Conservation (phyloP, 2,329 filamentous ascomycete genomes). For the Aspergillus terreus region DNA sequence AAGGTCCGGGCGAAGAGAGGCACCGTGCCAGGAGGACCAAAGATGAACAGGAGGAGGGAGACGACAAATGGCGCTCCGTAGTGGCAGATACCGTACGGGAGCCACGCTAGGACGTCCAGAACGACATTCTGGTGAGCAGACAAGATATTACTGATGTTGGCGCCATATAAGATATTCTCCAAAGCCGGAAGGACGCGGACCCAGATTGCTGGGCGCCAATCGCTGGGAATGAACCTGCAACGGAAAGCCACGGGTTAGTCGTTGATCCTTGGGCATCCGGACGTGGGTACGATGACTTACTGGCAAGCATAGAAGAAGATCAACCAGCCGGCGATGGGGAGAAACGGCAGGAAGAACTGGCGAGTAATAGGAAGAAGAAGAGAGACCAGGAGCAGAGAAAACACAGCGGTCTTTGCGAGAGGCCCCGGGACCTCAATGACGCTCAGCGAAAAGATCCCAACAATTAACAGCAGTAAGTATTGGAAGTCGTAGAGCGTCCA, state of each 20-base stretch:
- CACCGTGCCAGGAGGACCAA: constrained; percentile 77
- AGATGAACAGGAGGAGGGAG: constrained; percentile 78
- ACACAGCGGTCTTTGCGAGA: constrained; percentile 69
- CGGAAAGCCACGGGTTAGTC: constrained; percentile 16
- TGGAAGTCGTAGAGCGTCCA: constrained; percentile 84
- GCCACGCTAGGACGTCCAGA: constrained; percentile 84
- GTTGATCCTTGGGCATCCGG: not conserved
- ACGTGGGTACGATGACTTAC: constrained; percentile 53
- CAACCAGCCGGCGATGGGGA: constrained; percentile 81
- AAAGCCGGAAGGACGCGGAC: constrained; percentile 90
- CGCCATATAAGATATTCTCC: constrained; percentile 94
- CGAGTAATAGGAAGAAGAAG: constrained; percentile 78
- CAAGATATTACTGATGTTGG: constrained; percentile 92
- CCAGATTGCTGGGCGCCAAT: constrained; percentile 90
- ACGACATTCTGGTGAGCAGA: constrained; percentile 81
- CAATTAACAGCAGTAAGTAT: constrained; percentile 69
- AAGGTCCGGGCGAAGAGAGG: constrained; percentile 83
- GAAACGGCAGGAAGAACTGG: constrained; percentile 86
- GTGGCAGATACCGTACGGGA: constrained; percentile 88
- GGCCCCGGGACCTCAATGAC: constrained; percentile 77
- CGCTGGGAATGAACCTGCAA: constrained; percentile 76
- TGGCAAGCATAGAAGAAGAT: constrained; percentile 90
- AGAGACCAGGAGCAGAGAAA: constrained; percentile 64
- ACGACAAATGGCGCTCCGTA: constrained; percentile 81
- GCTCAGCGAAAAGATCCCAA: constrained; percentile 78